Evolutionary conservation across 768 basidiomycete species (phyloP).

Genomic region (Phylloporus sp.): DNA sequence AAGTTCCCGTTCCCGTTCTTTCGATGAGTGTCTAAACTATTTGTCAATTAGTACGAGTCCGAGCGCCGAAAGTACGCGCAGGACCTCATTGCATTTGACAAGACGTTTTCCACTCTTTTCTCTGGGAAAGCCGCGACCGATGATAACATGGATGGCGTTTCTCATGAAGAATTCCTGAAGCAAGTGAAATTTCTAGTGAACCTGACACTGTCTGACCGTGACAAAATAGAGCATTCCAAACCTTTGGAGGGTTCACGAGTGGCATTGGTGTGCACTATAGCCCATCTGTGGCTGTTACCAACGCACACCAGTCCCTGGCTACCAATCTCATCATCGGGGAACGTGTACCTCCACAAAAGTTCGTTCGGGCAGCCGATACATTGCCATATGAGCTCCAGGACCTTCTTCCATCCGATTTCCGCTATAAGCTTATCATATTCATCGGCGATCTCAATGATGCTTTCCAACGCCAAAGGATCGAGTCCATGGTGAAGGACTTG

Average conservation of each 20-base stretch:
- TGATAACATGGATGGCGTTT: constrained; percentile 35
- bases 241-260: constrained; percentile 43
- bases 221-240: constrained; percentile 41
- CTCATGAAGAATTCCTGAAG: constrained; percentile 44
- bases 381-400: constrained; percentile 49
- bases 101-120: constrained; percentile 48
- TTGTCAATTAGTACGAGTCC: constrained; percentile 41
- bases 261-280: constrained; percentile 50
- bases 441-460: constrained; percentile 31
- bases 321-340: constrained; percentile 43
- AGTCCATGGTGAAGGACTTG: constrained; percentile 27
- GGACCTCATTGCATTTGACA: constrained; percentile 53
- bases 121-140: constrained; percentile 47
- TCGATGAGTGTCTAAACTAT: neutral
- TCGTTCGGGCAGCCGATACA: constrained; percentile 45
- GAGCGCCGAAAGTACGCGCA: constrained; percentile 53
- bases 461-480: constrained; percentile 22
- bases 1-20: constrained; percentile 7
- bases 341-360: constrained; percentile 46
- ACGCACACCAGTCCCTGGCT: constrained; percentile 36
- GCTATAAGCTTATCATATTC: constrained; percentile 50
- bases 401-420: constrained; percentile 42
- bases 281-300: constrained; percentile 36
- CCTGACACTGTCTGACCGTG: neutral
- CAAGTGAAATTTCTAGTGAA: constrained; percentile 14